phyloP scores from a whole-genome alignment of 768 basidiomycete species.

The Russula abietina region DNA sequence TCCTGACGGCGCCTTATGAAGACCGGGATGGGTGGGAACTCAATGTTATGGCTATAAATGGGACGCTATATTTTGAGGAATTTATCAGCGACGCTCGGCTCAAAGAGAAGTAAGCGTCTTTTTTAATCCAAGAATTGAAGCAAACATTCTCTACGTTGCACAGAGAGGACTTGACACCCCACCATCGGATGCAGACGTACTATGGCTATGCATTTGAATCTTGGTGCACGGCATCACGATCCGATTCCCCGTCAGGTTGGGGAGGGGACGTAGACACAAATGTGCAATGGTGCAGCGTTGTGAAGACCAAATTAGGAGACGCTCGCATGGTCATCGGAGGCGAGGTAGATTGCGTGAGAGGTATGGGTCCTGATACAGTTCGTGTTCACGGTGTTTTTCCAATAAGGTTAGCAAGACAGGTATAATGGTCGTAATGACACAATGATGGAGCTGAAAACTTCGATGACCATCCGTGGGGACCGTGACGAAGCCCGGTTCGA shows the following conservation, averaged over 20 bases:
- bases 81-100: conserved; percentile 55
- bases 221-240: conserved; percentile 57
- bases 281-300: conserved; percentile 85
- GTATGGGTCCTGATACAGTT: conserved; percentile 34
- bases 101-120: conserved; percentile 51
- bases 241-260: conserved; percentile 45
- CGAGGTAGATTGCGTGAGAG: conserved; percentile 85
- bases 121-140: background rate
- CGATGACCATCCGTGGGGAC: conserved; percentile 55
- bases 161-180: conserved; percentile 62
- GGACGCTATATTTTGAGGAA: conserved; percentile 71
- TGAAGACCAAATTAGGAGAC: conserved; percentile 76
- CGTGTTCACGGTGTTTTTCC: background rate
- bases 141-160: background rate
- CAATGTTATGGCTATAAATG: conserved; percentile 73
- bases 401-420: conserved; percentile 37
- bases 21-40: conserved; percentile 72
- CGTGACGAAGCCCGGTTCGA: conserved; percentile 73
- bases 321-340: conserved; percentile 74
- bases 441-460: conserved; percentile 87
- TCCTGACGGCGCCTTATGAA: conserved; percentile 79
- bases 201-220: conserved; percentile 89
- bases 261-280: conserved; percentile 82
- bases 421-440: conserved; percentile 58
- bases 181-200: conserved; percentile 61